Percentiles rank a stretch among this genome's conserved stretches.
Evolutionary conservation across 169 alveolate species (phyloP).

Genomic region (Plasmodium vivax): DNA sequence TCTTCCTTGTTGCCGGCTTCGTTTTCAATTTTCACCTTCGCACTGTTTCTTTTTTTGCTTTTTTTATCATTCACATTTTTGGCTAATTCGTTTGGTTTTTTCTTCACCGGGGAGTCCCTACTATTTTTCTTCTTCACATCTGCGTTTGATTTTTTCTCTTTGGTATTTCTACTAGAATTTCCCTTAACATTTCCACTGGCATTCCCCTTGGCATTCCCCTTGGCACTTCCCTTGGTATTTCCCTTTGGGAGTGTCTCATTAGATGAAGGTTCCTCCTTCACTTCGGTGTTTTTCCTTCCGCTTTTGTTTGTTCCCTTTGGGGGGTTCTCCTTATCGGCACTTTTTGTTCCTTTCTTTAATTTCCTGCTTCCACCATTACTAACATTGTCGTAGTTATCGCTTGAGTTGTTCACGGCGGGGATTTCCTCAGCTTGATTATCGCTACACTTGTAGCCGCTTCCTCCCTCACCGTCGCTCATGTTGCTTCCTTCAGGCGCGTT

Average conservation of each 20-base stretch:
- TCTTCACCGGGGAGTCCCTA: background rate
- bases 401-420: background rate
- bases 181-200: background rate
- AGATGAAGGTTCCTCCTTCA: background rate
- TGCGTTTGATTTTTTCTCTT: background rate
- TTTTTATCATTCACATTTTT: background rate
- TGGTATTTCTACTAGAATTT: background rate
- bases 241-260: background rate
- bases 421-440: constrained; percentile 2
- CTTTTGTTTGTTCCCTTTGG: background rate
- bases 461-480: background rate
- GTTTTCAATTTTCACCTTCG: background rate
- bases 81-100: background rate
- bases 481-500: background rate
- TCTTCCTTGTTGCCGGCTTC: background rate
- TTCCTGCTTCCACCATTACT: background rate
- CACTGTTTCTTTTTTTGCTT: background rate
- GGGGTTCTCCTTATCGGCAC: background rate
- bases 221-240: background rate
- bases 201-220: background rate
- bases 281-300: background rate
- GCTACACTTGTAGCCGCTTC: constrained; percentile 4
- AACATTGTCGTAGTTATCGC: background rate
- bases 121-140: background rate
- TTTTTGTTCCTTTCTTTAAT: background rate